Evolutionary conservation across 768 basidiomycete genomes (phyloP).

Genomic region (Basidioascus undulatus): DNA sequence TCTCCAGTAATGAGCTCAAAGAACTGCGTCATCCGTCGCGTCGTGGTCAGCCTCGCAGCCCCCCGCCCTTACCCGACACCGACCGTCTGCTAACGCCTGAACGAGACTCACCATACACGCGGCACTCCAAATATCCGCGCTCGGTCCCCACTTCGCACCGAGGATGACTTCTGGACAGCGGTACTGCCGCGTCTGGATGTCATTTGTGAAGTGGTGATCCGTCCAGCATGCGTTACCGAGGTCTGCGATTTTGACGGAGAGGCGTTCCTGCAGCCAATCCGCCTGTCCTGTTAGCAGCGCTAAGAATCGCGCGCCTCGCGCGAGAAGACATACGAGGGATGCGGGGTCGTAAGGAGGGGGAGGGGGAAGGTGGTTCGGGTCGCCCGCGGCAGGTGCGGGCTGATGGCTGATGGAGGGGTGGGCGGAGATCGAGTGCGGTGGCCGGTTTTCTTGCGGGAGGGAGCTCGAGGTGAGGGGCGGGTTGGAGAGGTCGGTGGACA

Average conservation of each 20-base stretch:
- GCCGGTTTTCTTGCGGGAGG: conserved; percentile 21
- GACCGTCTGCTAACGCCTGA: neutral
- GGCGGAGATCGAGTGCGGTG: conserved; percentile 19
- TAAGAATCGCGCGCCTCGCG: too few relatives aligned
- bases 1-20: conserved; percentile 87
- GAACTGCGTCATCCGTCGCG: conserved; percentile 22
- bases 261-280: too few relatives aligned
- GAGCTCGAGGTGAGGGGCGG: conserved; percentile 16
- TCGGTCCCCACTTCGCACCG: conserved; percentile 84
- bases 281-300: too few relatives aligned
- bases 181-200: conserved; percentile 90
- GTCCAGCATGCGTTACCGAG: conserved; percentile 58
- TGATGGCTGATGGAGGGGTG: conserved; percentile 12
- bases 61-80: neutral
- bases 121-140: conserved; percentile 90
- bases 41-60: neutral
- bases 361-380: conserved; percentile 22
- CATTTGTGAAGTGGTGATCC: conserved; percentile 94
- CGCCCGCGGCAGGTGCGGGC: conserved; percentile 20
- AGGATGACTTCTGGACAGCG: conserved; percentile 93
- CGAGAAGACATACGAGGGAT: too few relatives aligned
- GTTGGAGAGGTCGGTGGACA: conserved; percentile 14
- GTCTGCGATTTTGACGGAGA: conserved; percentile 98
- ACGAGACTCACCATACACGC: conserved; percentile 57
- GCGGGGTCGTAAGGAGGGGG: conserved; percentile 16